Base-by-base conservation (phyloP, 1,139 yeast genomes). In the Candida tropicalis region DNA sequence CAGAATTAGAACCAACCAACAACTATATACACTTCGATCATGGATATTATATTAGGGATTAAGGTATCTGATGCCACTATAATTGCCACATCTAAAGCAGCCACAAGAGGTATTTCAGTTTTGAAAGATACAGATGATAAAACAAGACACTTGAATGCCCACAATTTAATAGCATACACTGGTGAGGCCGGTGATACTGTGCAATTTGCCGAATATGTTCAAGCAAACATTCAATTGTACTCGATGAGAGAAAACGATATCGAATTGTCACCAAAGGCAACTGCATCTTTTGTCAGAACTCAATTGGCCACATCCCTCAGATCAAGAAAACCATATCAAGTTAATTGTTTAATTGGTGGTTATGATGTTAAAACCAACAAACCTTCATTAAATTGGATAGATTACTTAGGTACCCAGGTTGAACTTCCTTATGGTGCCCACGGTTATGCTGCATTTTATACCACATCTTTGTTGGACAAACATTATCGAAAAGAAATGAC, bases 181-280 rank as follows among this genome's bases (percentile, higher is more conserved):
- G 99, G 99, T 44, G 99, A 93, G 63, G 79, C 97, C 4, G 99
- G 99, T 47, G 99, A 93, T 62, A 88, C 98, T 3, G 91, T 87
- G n/a, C 96, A 93, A 63, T 91, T 93, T 68, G 95, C 97, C 35
- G 98, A 93, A 61, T 88, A 84, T 60, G 80, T 90, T 50, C 95
- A 88, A 63, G 99, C 97, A 40, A 93, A 95, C 62, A 81, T 90
- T 54, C 96, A 88, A 65, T 76, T 93, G 50, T 85, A 87, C 62
- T 82, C 89, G 43, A 89, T 90, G 77, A 79, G 98, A 57, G 95
- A 93, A 62, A 84, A 85, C 52, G 77, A 70, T 47, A 73, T 76
- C 49, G 97, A 90, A 58, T 75, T 93, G 63, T 77, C 86, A 24
- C 91, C 95, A 17, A 75, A 81, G 52, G 96, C 96, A 8, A 84